Evolutionary conservation across 2,329 filamentous ascomycete genomes (phyloP).

Genomic region (Curvularia hawaiiensis): DNA sequence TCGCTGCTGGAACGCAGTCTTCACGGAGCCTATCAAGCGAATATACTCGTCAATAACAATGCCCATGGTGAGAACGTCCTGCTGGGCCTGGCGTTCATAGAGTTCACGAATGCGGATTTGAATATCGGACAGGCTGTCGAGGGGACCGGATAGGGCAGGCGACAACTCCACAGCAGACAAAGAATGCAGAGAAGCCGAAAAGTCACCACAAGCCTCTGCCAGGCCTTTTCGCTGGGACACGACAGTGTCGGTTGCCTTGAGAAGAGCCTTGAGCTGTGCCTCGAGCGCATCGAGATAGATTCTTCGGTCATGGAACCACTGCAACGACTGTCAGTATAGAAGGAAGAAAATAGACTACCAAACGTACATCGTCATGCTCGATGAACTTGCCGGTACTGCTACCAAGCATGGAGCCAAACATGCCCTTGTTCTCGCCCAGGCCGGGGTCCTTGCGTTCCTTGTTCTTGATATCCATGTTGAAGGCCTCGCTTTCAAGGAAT

Average conservation of each 20-base stretch:
- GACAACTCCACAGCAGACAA: slow-evolving; percentile 93
- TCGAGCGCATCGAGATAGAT: slow-evolving; percentile 95
- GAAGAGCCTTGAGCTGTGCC: slow-evolving; percentile 83
- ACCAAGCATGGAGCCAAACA: slow-evolving; percentile 82
- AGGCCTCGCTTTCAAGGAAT: slow-evolving; percentile 94
- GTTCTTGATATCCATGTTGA: slow-evolving; percentile 97
- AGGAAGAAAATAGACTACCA: not conserved
- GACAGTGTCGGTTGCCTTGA: slow-evolving; percentile 94
- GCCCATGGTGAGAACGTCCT: slow-evolving; percentile 93
- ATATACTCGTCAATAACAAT: slow-evolving; percentile 99
- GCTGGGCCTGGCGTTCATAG: slow-evolving; percentile 95
- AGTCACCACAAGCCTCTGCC: slow-evolving; percentile 90
- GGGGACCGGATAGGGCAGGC: slow-evolving; percentile 81
- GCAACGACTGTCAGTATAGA: slow-evolving; percentile 16
- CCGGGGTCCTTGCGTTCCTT: slow-evolving; percentile 90
- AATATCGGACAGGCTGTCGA: slow-evolving; percentile 90
- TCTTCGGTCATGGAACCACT: slow-evolving; percentile 98
- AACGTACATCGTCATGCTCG: slow-evolving; percentile 89
- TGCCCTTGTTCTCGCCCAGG: slow-evolving; percentile 87
- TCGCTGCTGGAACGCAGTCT: slow-evolving; percentile 87
- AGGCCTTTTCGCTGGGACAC: slow-evolving; percentile 91
- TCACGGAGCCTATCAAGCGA: slow-evolving; percentile 90
- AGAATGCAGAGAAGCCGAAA: slow-evolving; percentile 89
- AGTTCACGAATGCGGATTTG: slow-evolving; percentile 93
- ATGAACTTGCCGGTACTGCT: slow-evolving; percentile 84